Percentiles rank a stretch among this genome's conserved stretches.
Evolutionary conservation across 2,329 filamentous ascomycete species (phyloP).

Genomic region (Cercospora nicotianae): DNA sequence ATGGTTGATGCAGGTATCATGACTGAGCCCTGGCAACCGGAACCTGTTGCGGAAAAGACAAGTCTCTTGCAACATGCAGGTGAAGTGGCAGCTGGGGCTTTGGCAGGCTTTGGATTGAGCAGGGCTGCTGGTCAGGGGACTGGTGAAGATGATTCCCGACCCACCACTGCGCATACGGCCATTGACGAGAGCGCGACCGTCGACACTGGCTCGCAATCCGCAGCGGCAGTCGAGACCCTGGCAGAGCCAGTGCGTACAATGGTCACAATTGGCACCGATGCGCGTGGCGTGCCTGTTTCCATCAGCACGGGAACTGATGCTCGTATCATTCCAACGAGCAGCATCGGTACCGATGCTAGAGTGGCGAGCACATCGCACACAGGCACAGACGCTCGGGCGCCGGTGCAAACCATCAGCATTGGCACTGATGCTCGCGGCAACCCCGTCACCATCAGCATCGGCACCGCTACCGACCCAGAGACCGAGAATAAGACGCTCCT

Average conservation of each 20-base stretch:
- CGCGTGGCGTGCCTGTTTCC: constrained; percentile 17
- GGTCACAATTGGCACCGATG: constrained; percentile 19
- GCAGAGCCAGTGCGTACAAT: constrained; percentile 5
- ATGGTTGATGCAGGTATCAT: constrained; percentile 64
- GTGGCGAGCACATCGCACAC: constrained; percentile 7
- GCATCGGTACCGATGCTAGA: constrained; percentile 19
- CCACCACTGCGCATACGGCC: neutral
- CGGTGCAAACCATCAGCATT: constrained; percentile 14
- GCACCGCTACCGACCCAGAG: constrained; percentile 13
- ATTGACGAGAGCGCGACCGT: neutral
- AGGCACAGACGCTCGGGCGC: constrained; percentile 12
- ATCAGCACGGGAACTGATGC: constrained; percentile 19
- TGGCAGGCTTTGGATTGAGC: constrained; percentile 40
- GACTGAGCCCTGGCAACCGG: constrained; percentile 59
- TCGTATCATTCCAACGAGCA: constrained; percentile 18
- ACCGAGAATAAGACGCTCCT: constrained; percentile 13
- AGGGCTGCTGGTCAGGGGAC: constrained; percentile 17
- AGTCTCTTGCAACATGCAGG: constrained; percentile 29
- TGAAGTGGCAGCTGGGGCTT: constrained; percentile 36
- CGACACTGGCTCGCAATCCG: constrained; percentile 8
- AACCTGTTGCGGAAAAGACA: constrained; percentile 23
- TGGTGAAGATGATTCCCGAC: neutral
- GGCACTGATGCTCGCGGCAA: constrained; percentile 1
- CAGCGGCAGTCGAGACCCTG: neutral
- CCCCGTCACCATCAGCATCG: constrained; percentile 9